Conservation (phyloP, 129 eudicot species). For the Flaveria trinervia region DNA sequence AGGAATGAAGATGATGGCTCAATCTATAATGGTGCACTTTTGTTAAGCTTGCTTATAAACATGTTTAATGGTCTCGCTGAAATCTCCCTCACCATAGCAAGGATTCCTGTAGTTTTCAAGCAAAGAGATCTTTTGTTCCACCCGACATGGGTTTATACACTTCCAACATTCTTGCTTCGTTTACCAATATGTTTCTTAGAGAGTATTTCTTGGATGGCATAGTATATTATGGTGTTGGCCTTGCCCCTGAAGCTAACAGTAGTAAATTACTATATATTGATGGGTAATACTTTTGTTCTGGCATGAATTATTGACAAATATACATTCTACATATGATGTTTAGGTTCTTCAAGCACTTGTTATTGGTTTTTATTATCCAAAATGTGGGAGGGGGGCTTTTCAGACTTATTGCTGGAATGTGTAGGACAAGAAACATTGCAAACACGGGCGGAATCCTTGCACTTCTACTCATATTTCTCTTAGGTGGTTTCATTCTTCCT, state of each 20-base stretch:
- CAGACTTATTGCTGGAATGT: constrained; percentile 66
- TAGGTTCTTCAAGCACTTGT: constrained; percentile 84
- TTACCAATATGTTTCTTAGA: constrained; percentile 66
- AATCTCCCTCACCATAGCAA: constrained; percentile 54
- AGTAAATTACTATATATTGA: constrained; percentile 22
- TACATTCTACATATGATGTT: constrained; percentile 22
- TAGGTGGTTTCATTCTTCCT: constrained; percentile 85
- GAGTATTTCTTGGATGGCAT: constrained; percentile 53
- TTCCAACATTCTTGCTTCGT: constrained; percentile 65
- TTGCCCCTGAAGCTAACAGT: constrained; percentile 88
- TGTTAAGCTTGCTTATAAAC: constrained; percentile 56
- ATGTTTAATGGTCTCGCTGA: constrained; percentile 77
- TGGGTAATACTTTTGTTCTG: background rate
- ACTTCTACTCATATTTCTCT: constrained; percentile 64
- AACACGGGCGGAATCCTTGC: constrained; percentile 68
- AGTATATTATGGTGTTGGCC: constrained; percentile 67
- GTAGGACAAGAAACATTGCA: constrained; percentile 70
- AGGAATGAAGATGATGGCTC: constrained; percentile 64
- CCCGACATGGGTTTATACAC: constrained; percentile 77
- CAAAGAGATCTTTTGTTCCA: constrained; percentile 82
- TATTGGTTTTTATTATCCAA: constrained; percentile 61
- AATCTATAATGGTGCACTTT: constrained; percentile 59
- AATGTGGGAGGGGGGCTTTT: constrained; percentile 74
- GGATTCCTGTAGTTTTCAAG: constrained; percentile 83
- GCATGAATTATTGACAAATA: background rate